Evolutionary conservation across 2,329 filamentous ascomycete genomes (phyloP), one percentile per base, ranked within the genome.

Genomic region (Zasmidium citrigriseum): DNA sequence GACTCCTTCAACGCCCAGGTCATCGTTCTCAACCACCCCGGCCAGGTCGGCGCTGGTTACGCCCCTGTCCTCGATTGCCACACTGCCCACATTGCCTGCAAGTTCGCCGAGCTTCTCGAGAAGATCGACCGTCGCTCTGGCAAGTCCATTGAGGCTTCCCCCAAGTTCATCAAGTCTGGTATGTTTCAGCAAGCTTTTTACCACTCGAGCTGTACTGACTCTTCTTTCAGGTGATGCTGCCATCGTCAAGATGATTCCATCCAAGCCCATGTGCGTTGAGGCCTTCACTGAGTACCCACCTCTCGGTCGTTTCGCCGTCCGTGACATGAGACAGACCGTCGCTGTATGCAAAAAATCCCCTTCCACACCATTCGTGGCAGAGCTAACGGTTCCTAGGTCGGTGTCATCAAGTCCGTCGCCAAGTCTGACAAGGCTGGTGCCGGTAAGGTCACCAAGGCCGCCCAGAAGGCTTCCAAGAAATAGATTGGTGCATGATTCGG

Each of bases 211-310:
- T 41, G 4, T 41, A 41, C 34, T 41, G 34, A 41, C 34, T 41
- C 27, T 29, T n/a, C 34, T 10, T 41, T n/a, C 34, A 41, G 34
- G 34, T 89, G 95, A 99, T 82, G 93, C 95, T 72, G 93, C 93
- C 82, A 99, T 99, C 84, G 95, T 99, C 86, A 98, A 97, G 92
- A 98, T 99, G 95, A 79, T 97, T 86, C 95, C 95, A 80, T 97
- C 93, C 86, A 99, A 99, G 93, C 95, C 95, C 80, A 99, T 99
- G 95, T 99, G 95, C 83, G 95, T 99, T 82, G 95, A 99, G 91
- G 85, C 95, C 74, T 99, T 98, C 92, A 97, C 93, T 76, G 92
- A 97, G 78, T 99, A 98, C 87, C 93, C 95, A 77, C 95, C 95
- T 81, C 92, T 99, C 75, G 95, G 95, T 81, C 93, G 95, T 89